Base-by-base conservation (phyloP, 164 flowering plant genomes). In the Dillenia suffruticosa region DNA sequence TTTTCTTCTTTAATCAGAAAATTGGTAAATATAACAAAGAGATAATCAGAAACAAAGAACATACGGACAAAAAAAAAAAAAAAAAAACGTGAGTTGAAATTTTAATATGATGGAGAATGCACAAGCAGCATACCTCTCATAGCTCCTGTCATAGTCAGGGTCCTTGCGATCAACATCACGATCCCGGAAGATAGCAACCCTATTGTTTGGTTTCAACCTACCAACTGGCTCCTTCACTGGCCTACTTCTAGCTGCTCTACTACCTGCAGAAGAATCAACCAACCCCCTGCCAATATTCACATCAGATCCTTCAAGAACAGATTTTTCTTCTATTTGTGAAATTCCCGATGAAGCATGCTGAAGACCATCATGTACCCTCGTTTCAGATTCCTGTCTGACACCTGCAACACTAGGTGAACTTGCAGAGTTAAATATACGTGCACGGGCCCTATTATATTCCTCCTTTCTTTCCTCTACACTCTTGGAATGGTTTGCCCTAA, bases 391-490 rank as follows among this genome's bases (percentile, higher is more conserved):
- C 45, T 72, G 66, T 72, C 72, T 84, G 24, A 59, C 82, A 57
- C 57, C 67, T 15, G 70, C 48, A 57, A 73, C 64, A 67, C 77
- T 65, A 68, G 66, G 64, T 51, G 59, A 69, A 68, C 63, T 79
- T 60, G 26, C 74, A 19, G 88, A 78, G 66, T 72, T 91, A 72
- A 95, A 95, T 60, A 95, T 95, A 53, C 97, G 77, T 9, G 92
- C 97, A 57, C 97, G 92, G 53, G 99, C 99, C 62, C 84, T 77
- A 66, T 90, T 90, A 60, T 95, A 95, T 70, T 95, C 99, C 72
- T 92, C 99, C 67, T 92, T 95, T 59, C 97, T 82, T 77, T 95
- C 99, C 76, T 95, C 99, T 19, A 95, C 94, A 75, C 85, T 95
- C 80, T 87, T 95, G 24, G 81, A 67, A 59, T 59, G 74, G 58